Conservation (phyloP, 768 basidiomycete genomes). For the Omphalotus guepiniiformis region DNA sequence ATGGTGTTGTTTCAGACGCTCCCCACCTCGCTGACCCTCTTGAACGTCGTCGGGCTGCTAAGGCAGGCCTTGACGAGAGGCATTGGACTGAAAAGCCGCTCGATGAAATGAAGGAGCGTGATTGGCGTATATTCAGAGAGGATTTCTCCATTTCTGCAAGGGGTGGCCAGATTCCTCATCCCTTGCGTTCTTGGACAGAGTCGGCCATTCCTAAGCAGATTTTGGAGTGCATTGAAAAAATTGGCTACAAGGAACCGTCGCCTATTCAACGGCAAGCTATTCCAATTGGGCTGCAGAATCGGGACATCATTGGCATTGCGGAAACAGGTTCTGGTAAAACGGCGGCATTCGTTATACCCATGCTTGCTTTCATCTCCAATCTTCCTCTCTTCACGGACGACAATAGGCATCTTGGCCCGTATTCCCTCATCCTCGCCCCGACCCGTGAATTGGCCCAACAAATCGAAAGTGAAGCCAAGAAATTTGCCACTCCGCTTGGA, state of each 20-base stretch:
- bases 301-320: conserved; percentile 97
- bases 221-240: conserved; percentile 77
- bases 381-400: conserved; percentile 88
- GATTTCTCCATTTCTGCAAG: conserved; percentile 95
- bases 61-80: conserved; percentile 83
- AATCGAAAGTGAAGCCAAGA: conserved; percentile 88
- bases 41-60: conserved; percentile 78
- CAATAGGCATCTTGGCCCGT: conserved; percentile 90
- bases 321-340: conserved; percentile 99
- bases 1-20: conserved; percentile 27
- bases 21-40: conserved; percentile 71
- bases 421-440: conserved; percentile 88
- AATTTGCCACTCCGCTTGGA: conserved; percentile 87
- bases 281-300: conserved; percentile 94
- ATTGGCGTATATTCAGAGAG: conserved; percentile 99
- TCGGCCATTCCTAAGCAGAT: conserved; percentile 77
- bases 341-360: conserved; percentile 96
- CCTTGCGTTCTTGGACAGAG: conserved; percentile 89
- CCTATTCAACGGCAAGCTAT: conserved; percentile 98
- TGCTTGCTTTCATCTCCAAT: conserved; percentile 90
- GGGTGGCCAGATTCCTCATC: conserved; percentile 92
- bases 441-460: conserved; percentile 99
- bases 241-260: conserved; percentile 97
- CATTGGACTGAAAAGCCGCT: conserved; percentile 98
- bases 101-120: conserved; percentile 91